These are phyloP conservation scores for Hebeloma cylindrosporum DNA, from an alignment of 768 basidiomycete genomes.

Conservation along the genomic window DNA sequence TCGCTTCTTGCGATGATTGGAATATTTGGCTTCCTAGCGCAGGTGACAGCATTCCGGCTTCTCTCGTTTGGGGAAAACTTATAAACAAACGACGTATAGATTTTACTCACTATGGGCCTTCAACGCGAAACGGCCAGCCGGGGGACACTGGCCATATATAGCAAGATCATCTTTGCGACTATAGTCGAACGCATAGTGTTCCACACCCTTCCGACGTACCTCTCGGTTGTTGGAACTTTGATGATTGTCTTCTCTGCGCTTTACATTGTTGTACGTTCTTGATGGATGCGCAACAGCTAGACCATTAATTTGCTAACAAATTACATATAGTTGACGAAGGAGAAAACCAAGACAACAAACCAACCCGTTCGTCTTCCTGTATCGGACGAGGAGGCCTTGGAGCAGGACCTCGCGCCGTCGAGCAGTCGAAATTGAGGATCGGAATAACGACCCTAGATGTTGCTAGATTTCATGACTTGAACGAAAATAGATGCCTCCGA, in stretches of 20 bases:
- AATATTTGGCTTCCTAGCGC: conserved; percentile 49
- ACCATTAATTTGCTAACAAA: too few relatives aligned
- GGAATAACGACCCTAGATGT: too few relatives aligned
- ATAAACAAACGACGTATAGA: conserved; percentile 49
- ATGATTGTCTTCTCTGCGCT: conserved; percentile 65
- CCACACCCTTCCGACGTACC: conserved; percentile 51
- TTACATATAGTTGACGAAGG: too few relatives aligned
- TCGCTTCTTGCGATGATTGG: conserved; percentile 47
- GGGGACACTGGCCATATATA: conserved; percentile 58
- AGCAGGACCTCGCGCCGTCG: too few relatives aligned
- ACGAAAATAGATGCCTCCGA: too few relatives aligned
- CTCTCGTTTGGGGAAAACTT: neutral
- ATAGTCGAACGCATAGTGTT: conserved; percentile 66
- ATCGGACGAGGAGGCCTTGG: too few relatives aligned
- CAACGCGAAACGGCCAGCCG: conserved; percentile 16
- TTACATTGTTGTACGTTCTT: conserved; percentile 57
- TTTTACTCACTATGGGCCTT: conserved; percentile 35
- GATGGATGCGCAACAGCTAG: too few relatives aligned
- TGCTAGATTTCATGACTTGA: too few relatives aligned
- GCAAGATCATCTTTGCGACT: conserved; percentile 62
- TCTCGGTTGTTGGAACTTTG: conserved; percentile 59
- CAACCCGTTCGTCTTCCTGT: too few relatives aligned
- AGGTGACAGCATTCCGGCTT: conserved; percentile 32
- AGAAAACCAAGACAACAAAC: too few relatives aligned
- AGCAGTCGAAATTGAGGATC: too few relatives aligned